These are phyloP conservation scores for Phaeosphaeriaceae sp. DNA, from an alignment of 2,329 filamentous ascomycete species.

Conservation along the genomic window DNA sequence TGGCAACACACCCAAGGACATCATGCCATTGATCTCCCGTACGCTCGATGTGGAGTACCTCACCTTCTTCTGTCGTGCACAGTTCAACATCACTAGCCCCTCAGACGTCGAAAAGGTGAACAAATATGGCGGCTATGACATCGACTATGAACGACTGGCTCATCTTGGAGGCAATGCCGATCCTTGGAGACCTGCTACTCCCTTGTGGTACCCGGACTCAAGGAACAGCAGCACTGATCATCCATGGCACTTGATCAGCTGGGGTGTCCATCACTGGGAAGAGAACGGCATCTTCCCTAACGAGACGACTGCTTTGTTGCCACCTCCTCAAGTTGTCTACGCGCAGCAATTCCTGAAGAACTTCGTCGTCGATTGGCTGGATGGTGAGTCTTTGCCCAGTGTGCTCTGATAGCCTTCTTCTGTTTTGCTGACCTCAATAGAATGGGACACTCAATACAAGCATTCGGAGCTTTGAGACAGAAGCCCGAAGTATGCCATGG, in stretches of 20 bases:
- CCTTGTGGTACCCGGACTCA: constrained; percentile 68
- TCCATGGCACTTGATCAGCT: constrained; percentile 75
- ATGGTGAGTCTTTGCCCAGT: constrained; percentile 40
- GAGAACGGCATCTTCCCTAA: constrained; percentile 66
- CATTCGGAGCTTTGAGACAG: constrained; percentile 1
- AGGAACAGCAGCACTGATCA: constrained; percentile 68
- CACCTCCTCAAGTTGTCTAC: constrained; percentile 64
- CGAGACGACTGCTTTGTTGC: constrained; percentile 64
- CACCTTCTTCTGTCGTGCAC: constrained; percentile 67
- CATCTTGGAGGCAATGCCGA: constrained; percentile 79
- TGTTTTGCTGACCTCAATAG: background rate
- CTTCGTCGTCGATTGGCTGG: constrained; percentile 73
- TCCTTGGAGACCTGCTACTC: constrained; percentile 78
- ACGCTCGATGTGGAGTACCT: constrained; percentile 69
- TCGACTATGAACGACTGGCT: constrained; percentile 77
- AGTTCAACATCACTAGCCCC: constrained; percentile 72
- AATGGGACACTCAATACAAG: constrained; percentile 1
- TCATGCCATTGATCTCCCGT: constrained; percentile 75
- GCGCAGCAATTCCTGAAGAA: constrained; percentile 65
- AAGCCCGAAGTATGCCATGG: background rate
- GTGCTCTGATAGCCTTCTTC: background rate
- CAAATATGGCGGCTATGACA: constrained; percentile 75
- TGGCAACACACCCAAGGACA: constrained; percentile 69
- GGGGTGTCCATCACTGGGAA: constrained; percentile 85
- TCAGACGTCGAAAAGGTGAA: constrained; percentile 74